These are phyloP conservation scores for Mortierella sp. DNA, from an alignment of 371 early-diverging fungal genomes.

Conservation along the genomic window DNA sequence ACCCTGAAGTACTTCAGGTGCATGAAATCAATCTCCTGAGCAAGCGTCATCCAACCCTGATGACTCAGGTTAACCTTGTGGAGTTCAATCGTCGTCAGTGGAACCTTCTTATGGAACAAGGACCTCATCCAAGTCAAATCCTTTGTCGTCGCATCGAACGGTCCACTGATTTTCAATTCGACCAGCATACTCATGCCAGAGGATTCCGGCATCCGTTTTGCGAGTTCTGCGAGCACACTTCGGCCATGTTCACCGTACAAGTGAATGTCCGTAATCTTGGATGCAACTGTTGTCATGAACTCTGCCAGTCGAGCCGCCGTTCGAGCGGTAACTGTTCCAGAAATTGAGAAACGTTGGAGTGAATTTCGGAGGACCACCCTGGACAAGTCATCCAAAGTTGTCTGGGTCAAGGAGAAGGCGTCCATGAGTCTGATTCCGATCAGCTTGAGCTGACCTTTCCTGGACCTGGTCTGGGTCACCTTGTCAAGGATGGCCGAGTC, in stretches of 20 bases:
- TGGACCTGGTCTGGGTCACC: conserved; percentile 36
- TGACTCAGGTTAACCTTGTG: conserved; percentile 40
- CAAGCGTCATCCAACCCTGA: conserved; percentile 48
- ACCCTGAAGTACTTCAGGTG: conserved; percentile 27
- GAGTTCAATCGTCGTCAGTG: conserved; percentile 33
- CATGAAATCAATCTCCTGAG: conserved; percentile 35
- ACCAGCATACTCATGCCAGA: conserved; percentile 17
- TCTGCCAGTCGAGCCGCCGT: conserved; percentile 23
- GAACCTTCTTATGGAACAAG: conserved; percentile 18
- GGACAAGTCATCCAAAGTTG: conserved; percentile 26
- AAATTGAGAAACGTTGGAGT: conserved; percentile 18
- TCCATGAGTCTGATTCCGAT: conserved; percentile 21
- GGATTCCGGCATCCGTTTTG: conserved; percentile 30
- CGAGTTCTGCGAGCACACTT: conserved; percentile 19
- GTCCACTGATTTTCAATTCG: conserved; percentile 30
- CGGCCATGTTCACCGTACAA: conserved; percentile 28
- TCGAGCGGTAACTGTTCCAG: conserved; percentile 19
- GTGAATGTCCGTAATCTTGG: conserved; percentile 34
- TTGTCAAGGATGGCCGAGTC: conserved; percentile 38
- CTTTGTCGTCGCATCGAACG: conserved; percentile 31
- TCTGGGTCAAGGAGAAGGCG: conserved; percentile 10
- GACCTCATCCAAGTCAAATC: conserved; percentile 42
- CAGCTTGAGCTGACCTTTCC: conserved; percentile 39
- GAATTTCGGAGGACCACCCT: conserved; percentile 24
- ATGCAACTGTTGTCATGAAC: conserved; percentile 28